A percentile compares a stretch with the other conserved stretches of the same genome.
Conservation (phyloP, 176 grass and related monocot genomes). For the Raddia distichophylla region DNA sequence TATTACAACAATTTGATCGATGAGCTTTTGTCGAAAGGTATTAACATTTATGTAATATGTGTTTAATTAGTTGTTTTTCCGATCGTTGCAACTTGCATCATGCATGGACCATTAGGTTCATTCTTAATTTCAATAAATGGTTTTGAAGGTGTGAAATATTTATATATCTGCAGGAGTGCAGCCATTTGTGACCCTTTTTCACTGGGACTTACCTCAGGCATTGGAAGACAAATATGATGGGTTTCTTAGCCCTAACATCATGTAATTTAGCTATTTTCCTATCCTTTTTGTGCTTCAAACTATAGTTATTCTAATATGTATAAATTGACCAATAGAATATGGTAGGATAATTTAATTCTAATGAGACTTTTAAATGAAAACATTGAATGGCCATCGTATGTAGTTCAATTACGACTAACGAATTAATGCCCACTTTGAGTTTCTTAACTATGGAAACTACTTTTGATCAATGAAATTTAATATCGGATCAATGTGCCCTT, state of each 20-base stretch:
- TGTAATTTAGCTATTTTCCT: conserved; percentile 28
- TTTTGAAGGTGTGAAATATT: not conserved
- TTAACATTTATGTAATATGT: not conserved
- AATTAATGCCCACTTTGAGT: too few relatives aligned
- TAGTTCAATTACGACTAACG: too few relatives aligned
- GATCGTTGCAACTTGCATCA: not conserved
- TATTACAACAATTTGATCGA: conserved; percentile 63
- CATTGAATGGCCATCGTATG: not conserved
- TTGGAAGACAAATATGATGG: conserved; percentile 59
- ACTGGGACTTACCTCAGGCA: conserved; percentile 59
- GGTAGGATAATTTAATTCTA: too few relatives aligned
- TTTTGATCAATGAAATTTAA: too few relatives aligned
- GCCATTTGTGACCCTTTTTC: conserved; percentile 62
- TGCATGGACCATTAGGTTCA: not conserved
- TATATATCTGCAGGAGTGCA: conserved; percentile 36
- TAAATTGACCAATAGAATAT: not conserved
- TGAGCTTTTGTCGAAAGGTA: conserved; percentile 50
- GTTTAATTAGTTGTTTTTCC: not conserved
- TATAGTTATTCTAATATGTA: not conserved
- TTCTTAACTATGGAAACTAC: too few relatives aligned
- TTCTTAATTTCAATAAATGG: not conserved
- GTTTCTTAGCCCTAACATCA: conserved; percentile 49
- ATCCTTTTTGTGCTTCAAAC: not conserved
- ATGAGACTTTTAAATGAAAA: too few relatives aligned
- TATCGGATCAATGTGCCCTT: too few relatives aligned